phyloP scores from a whole-genome alignment of 345 rosid genomes.

The Citrus reticulata region DNA sequence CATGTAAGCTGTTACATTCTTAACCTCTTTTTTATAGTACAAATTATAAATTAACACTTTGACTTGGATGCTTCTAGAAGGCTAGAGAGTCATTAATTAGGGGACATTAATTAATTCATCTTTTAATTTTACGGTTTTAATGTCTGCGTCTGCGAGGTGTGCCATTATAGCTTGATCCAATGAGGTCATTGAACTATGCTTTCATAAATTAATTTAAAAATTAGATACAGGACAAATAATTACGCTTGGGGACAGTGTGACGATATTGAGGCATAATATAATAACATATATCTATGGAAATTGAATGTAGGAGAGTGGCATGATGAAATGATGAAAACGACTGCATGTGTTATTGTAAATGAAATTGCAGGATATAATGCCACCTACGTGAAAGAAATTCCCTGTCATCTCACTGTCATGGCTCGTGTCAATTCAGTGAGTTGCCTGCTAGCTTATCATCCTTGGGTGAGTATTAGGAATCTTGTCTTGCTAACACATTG shows the following conservation, averaged over 20 bases:
- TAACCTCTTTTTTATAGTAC: background rate
- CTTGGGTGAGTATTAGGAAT: background rate
- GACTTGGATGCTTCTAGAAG: background rate
- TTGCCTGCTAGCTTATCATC: background rate
- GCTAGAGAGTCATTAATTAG: background rate
- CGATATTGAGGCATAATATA: no score
- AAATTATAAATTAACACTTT: no score
- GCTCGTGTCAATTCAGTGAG: background rate
- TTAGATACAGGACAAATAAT: no score
- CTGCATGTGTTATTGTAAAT: background rate
- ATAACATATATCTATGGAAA: background rate
- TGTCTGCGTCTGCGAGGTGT: no score
- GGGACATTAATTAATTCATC: background rate
- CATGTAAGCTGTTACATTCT: slow-evolving; percentile 27
- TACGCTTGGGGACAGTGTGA: no score
- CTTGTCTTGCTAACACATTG: background rate
- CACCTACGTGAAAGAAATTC: background rate
- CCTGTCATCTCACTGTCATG: background rate
- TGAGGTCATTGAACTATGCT: no score
- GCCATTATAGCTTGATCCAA: no score
- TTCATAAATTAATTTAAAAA: no score
- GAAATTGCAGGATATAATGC: background rate
- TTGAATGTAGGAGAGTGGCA: background rate
- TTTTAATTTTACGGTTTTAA: no score
- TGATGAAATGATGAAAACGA: background rate